Evolutionary conservation across 2,329 filamentous ascomycete genomes (phyloP).

Genomic region (Colletotrichum euphorbiae): DNA sequence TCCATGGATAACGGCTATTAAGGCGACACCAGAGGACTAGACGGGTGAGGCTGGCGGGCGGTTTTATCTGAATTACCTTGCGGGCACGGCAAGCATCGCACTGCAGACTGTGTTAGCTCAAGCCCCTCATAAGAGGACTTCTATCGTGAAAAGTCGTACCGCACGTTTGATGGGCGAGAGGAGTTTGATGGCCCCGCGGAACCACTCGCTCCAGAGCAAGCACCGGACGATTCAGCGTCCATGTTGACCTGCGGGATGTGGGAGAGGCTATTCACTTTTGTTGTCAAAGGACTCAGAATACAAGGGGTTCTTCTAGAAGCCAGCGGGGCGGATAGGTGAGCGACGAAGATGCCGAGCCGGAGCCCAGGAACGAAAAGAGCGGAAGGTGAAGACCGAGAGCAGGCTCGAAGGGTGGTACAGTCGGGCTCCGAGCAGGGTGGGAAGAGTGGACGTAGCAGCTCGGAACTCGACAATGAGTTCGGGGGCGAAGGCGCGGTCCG

Average conservation of each 20-base stretch:
- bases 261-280: neutral
- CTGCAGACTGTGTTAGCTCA: constrained; percentile 38
- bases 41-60: constrained; percentile 45
- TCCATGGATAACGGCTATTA: constrained; percentile 48
- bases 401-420: neutral
- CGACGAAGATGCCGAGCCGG: neutral
- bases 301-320: constrained; percentile 7
- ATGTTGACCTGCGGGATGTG: constrained; percentile 11
- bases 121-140: no score
- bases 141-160: constrained; percentile 9
- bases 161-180: constrained; percentile 32
- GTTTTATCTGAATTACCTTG: constrained; percentile 44
- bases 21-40: constrained; percentile 43
- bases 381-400: constrained; percentile 3
- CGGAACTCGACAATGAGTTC: constrained; percentile 2
- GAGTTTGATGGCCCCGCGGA: constrained; percentile 12
- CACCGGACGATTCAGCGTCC: constrained; percentile 15
- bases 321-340: constrained; percentile 4
- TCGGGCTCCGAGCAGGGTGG: constrained; percentile 19
- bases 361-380: neutral
- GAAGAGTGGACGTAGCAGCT: neutral
- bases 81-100: constrained; percentile 50
- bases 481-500: constrained; percentile 10
- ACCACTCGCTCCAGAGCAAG: constrained; percentile 4
- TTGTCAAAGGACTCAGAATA: neutral